These are phyloP conservation scores for Boletus sp. DNA, from an alignment of 768 basidiomycete genomes.

Conservation along the genomic window DNA sequence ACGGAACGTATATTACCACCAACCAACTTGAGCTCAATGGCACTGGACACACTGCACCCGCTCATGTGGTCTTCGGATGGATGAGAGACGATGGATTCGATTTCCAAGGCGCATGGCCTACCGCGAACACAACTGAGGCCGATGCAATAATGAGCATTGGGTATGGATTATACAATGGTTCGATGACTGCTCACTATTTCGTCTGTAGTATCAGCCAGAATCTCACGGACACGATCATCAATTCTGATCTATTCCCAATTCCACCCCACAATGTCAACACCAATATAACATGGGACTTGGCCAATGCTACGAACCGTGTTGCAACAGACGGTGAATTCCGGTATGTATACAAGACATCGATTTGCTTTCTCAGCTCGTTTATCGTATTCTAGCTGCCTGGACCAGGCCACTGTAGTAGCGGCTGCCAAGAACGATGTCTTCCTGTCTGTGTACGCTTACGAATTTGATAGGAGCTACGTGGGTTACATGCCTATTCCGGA, in stretches of 20 bases:
- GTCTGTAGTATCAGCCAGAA: constrained; percentile 1
- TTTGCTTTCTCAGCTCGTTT: neutral
- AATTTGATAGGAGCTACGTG: constrained; percentile 46
- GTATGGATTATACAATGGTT: neutral
- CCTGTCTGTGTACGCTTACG: constrained; percentile 42
- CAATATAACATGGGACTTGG: constrained; percentile 5
- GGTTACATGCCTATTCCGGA: constrained; percentile 46
- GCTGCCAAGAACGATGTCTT: constrained; percentile 42
- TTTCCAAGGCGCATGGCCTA: constrained; percentile 40
- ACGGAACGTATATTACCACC: constrained; percentile 45
- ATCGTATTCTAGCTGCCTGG: constrained; percentile 27
- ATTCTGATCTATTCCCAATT: constrained; percentile 1
- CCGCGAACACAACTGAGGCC: constrained; percentile 6
- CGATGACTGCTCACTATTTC: neutral
- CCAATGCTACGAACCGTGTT: constrained; percentile 4
- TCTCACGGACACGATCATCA: constrained; percentile 1
- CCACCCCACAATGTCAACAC: neutral
- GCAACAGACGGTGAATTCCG: constrained; percentile 9
- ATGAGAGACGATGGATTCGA: constrained; percentile 52
- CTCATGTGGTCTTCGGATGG: constrained; percentile 48
- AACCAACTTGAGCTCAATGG: constrained; percentile 41
- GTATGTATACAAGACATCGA: neutral
- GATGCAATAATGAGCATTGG: neutral
- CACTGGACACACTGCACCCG: constrained; percentile 39
- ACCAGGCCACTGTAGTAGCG: constrained; percentile 48